Evolutionary conservation across 345 rosid species (phyloP).

Genomic region (Erodium maritimum): DNA sequence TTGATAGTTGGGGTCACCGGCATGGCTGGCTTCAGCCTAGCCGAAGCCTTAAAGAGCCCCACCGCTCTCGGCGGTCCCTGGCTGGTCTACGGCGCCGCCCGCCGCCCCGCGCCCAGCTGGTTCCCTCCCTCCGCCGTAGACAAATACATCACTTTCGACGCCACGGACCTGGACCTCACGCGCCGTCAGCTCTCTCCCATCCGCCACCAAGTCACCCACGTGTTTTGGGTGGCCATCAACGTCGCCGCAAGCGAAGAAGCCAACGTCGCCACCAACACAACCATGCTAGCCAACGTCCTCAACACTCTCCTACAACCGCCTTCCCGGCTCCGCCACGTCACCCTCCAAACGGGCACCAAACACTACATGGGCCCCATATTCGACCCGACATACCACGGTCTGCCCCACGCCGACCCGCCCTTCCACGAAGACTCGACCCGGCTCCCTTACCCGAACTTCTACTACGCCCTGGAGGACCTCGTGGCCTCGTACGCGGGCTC

Average conservation of each 20-base stretch:
- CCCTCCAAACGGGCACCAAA: too few relatives aligned
- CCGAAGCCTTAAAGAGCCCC: conserved; percentile 22
- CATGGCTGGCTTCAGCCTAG: conserved; percentile 27
- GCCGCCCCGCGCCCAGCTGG: conserved; percentile 19
- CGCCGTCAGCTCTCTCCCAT: conserved; percentile 5
- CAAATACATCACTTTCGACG: conserved; percentile 16
- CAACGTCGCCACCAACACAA: conserved; percentile 11
- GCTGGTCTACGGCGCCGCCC: conserved; percentile 27
- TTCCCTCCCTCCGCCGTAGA: conserved; percentile 17
- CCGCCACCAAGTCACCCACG: conserved; percentile 14
- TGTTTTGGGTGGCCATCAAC: conserved; percentile 29
- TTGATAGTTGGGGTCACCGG: conserved; percentile 31
- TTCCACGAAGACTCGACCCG: conserved; percentile 21
- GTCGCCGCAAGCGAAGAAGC: conserved; percentile 12
- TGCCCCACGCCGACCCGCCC: conserved; percentile 24
- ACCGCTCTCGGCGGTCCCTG: conserved; percentile 14
- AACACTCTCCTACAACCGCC: conserved; percentile 4
- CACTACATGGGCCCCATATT: too few relatives aligned
- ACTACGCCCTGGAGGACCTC: conserved; percentile 26
- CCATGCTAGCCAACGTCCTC: conserved; percentile 22
- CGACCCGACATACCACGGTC: not conserved
- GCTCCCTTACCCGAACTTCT: conserved; percentile 29
- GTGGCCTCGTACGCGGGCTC: conserved; percentile 15
- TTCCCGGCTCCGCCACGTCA: conserved; percentile 9
- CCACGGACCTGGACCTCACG: conserved; percentile 2